Conservation (phyloP, 768 basidiomycete species). For the Terana coerulea region DNA sequence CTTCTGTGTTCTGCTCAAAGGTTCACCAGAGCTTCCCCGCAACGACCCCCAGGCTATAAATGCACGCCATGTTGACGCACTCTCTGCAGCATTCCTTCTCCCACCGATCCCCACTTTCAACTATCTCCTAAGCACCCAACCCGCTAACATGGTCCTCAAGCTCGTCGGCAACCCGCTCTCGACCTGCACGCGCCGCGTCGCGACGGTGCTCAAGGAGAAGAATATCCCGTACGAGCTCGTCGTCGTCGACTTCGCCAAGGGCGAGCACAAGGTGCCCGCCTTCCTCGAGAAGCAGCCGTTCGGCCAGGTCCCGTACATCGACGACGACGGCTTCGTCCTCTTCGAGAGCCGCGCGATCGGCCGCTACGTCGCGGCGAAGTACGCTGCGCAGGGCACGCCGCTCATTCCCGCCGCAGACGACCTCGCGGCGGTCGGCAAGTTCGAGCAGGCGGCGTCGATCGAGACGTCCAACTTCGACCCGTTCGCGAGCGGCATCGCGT, state of each 20-base stretch:
- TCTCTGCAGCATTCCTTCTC: too few relatives aligned
- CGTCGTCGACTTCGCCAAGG: constrained; percentile 37
- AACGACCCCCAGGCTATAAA: too few relatives aligned
- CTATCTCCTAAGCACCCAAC: too few relatives aligned
- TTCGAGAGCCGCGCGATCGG: constrained; percentile 61
- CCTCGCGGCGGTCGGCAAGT: constrained; percentile 33
- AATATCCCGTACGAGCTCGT: constrained; percentile 51
- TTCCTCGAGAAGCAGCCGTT: constrained; percentile 56
- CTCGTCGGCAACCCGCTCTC: constrained; percentile 34
- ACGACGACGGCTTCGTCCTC: constrained; percentile 53
- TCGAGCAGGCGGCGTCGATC: constrained; percentile 41
- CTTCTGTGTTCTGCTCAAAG: too few relatives aligned
- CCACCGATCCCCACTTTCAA: too few relatives aligned
- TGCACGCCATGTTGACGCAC: too few relatives aligned
- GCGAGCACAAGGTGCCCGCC: constrained; percentile 42
- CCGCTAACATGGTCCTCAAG: constrained; percentile 33
- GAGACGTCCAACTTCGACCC: constrained; percentile 55
- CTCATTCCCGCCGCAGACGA: constrained; percentile 43
- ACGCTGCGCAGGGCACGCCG: constrained; percentile 41
- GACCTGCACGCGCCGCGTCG: constrained; percentile 51
- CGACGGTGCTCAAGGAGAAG: constrained; percentile 50
- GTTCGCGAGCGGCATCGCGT: constrained; percentile 36
- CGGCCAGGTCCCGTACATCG: constrained; percentile 55
- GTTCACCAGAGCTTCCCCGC: too few relatives aligned
- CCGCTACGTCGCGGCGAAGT: constrained; percentile 56